phyloP scores from a whole-genome alignment of 163 green algal species.

The Chlorella variabilis region DNA sequence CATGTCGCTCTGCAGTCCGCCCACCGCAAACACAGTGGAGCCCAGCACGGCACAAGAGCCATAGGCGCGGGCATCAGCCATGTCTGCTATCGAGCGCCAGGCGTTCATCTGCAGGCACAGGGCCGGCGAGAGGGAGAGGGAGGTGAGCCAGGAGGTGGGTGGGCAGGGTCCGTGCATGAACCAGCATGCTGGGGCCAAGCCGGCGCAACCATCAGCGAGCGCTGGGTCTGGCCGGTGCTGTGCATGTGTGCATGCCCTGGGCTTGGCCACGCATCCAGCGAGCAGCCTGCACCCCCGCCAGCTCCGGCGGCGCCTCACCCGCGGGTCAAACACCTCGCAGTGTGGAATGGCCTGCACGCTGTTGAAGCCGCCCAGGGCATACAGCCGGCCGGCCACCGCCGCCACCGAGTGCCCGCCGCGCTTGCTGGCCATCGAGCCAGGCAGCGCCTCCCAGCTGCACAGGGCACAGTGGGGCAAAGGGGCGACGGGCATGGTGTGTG shows the following conservation, averaged over 20 bases:
- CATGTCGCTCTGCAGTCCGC: slow-evolving; percentile 39
- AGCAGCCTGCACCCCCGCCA: no score
- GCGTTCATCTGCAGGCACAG: slow-evolving; percentile 5
- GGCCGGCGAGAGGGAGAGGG: neutral
- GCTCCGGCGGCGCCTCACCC: no score
- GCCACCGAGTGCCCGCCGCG: slow-evolving; percentile 28
- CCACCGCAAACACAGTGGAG: slow-evolving; percentile 18
- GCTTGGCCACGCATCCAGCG: no score
- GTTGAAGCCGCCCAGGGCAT: slow-evolving; percentile 53
- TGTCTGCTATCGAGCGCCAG: slow-evolving; percentile 41
- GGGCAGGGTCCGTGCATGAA: no score
- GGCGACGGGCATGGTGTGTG: no score
- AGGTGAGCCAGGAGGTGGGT: neutral
- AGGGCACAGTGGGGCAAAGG: no score
- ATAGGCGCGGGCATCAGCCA: slow-evolving; percentile 31
- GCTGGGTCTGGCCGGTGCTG: no score
- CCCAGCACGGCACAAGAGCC: slow-evolving; percentile 11
- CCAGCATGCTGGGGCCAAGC: no score
- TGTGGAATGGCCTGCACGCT: slow-evolving; percentile 20
- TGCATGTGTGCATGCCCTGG: no score
- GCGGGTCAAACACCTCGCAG: slow-evolving; percentile 43
- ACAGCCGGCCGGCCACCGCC: slow-evolving; percentile 1
- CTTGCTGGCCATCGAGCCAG: slow-evolving; percentile 11
- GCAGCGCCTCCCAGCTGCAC: slow-evolving; percentile 32
- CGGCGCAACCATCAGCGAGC: no score